Percentiles rank a stretch among this genome's conserved stretches.
Evolutionary conservation across 345 rosid genomes (phyloP).

Genomic region (Firmiana major): DNA sequence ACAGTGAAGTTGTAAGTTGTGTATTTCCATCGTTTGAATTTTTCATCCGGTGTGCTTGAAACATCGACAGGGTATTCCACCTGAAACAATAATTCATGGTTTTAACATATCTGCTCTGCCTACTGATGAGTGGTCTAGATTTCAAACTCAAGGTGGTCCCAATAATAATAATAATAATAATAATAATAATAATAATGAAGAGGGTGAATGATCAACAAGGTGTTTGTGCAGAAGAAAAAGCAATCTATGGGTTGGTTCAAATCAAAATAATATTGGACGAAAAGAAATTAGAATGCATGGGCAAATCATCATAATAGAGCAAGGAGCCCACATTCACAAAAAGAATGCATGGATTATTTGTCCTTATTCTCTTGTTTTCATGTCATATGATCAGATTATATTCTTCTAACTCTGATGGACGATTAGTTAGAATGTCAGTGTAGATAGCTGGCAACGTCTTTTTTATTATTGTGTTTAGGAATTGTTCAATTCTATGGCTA

Average conservation of each 20-base stretch:
- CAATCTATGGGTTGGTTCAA: neutral
- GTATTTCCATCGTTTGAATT: slow-evolving; percentile 68
- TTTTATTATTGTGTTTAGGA: too few species aligned
- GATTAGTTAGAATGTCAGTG: slow-evolving; percentile 4
- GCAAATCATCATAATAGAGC: neutral
- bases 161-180: too few species aligned
- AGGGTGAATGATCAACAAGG: neutral
- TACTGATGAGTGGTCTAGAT: too few species aligned
- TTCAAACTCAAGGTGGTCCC: too few species aligned
- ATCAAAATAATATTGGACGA: neutral
- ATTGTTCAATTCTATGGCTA: neutral
- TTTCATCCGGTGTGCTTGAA: slow-evolving; percentile 46
- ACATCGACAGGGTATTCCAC: slow-evolving; percentile 70
- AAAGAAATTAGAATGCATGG: neutral
- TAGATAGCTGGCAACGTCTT: slow-evolving; percentile 2
- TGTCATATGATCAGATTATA: neutral
- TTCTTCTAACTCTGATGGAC: neutral
- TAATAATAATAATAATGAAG: too few species aligned
- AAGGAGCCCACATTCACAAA: neutral
- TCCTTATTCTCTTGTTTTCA: neutral
- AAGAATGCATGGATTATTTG: neutral
- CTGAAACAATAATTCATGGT: slow-evolving; percentile 27
- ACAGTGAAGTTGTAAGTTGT: slow-evolving; percentile 68
- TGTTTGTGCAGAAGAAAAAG: neutral
- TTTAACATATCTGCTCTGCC: too few species aligned